Conservation (phyloP, 2,329 filamentous ascomycete species). For the Bipolaris gigantea region DNA sequence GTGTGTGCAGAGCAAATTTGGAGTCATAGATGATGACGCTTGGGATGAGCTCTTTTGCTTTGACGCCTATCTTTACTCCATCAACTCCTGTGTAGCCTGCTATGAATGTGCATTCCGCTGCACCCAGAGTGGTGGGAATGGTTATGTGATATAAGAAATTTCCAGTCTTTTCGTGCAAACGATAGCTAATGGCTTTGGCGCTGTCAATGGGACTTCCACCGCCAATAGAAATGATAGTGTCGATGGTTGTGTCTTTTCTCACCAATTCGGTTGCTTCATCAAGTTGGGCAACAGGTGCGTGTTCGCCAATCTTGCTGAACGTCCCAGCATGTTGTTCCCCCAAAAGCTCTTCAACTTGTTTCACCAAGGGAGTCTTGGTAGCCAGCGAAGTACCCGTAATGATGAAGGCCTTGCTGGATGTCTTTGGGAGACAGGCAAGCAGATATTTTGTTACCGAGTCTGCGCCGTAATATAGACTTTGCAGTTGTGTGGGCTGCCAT, state of each 20-base stretch:
- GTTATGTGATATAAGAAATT: constrained; percentile 45
- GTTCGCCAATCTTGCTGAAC: constrained; percentile 58
- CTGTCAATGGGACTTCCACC: constrained; percentile 59
- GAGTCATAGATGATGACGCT: constrained; percentile 58
- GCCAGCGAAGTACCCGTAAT: constrained; percentile 59
- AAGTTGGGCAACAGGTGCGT: constrained; percentile 58
- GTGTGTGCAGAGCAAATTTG: constrained; percentile 55
- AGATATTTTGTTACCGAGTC: constrained; percentile 53
- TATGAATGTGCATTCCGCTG: constrained; percentile 58
- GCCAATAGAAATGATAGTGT: constrained; percentile 59
- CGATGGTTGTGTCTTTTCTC: constrained; percentile 50
- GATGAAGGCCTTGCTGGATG: constrained; percentile 59
- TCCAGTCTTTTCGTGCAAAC: constrained; percentile 39
- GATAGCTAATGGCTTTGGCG: constrained; percentile 44
- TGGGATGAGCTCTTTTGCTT: constrained; percentile 48
- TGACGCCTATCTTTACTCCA: constrained; percentile 55
- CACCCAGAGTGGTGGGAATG: constrained; percentile 49
- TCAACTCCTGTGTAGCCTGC: constrained; percentile 56
- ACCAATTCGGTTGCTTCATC: constrained; percentile 56
- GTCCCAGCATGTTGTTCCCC: constrained; percentile 55
- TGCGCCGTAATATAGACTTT: constrained; percentile 55
- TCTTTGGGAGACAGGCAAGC: constrained; percentile 48
- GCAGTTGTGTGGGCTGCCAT: constrained; percentile 55
- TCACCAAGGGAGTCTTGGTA: constrained; percentile 57
- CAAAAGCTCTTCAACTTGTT: constrained; percentile 54